Evolutionary conservation across 2,329 filamentous ascomycete species (phyloP).

Genomic region (Pseudogymnoascus sp.): DNA sequence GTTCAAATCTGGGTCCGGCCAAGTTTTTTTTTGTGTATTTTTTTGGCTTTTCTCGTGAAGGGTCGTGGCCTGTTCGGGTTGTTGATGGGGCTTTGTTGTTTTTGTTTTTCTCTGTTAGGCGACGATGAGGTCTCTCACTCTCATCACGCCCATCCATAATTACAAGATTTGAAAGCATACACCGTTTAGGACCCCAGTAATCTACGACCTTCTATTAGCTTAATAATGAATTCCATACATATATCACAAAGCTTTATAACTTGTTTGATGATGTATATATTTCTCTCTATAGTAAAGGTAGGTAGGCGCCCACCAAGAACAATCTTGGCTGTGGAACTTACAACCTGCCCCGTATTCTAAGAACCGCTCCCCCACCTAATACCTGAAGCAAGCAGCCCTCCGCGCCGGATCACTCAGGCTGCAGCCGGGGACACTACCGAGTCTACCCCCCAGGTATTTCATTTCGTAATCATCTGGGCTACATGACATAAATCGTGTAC

Average conservation of each 20-base stretch:
- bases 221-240: not conserved
- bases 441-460: not conserved
- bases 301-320: not conserved
- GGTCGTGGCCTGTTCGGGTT: not conserved
- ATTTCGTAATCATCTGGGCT: not conserved
- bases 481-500: slow-evolving; percentile 6
- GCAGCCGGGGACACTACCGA: not conserved
- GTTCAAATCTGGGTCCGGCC: not conserved
- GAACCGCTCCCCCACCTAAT: not conserved
- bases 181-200: not conserved
- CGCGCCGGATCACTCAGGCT: not conserved
- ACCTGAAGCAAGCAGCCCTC: not conserved
- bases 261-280: not conserved
- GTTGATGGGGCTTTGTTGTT: not conserved
- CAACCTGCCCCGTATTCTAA: not conserved
- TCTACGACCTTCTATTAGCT: too few relatives aligned
- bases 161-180: not conserved
- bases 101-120: not conserved
- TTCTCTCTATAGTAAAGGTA: not conserved
- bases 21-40: not conserved
- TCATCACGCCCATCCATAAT: not conserved
- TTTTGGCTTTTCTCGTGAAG: not conserved
- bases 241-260: not conserved
- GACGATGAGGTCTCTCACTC: not conserved
- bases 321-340: not conserved